Evolutionary conservation across 139 green algal genomes (phyloP), one percentile per base, ranked within the genome.

Genomic region (Coccomyxa sp.): DNA sequence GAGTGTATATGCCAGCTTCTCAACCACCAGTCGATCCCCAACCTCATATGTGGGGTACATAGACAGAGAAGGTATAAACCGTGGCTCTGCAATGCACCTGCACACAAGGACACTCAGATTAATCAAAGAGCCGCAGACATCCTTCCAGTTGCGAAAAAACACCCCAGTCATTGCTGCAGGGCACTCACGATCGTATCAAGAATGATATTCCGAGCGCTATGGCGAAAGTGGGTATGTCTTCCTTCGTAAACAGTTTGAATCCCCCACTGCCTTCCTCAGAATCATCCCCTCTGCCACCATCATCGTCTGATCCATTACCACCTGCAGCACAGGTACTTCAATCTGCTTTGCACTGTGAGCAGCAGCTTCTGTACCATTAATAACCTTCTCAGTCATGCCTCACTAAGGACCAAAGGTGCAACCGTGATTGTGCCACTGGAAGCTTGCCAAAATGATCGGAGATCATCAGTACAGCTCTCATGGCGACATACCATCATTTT

Each of bases 21-120:
- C 97, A 9, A 95, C 95, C 10, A 99, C 94, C 13, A 99, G 90
- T 3, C 97, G 82, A 89, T 99, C 97, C 11, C 96, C 96, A 7
- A 99, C 88, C 63, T 99, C 95, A 86, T 98, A 99, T 0, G 90
- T 96, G 10, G 97, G 97, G 86, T 91, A 99, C 97, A 99, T 99
- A 75, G 95, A 98, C 10, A 99, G 91, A 0, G 93, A 98, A 0
- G 97, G 97, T 82, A 99, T 99, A 91, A 98, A 99, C 13, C 97
- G 91, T 0, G 97, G 97, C 88, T 99, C 97, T 21, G 97, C 97
- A 77, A 99, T 93, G 32, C 96, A 95, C 83, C 91, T 94, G 85
- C 38, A 68, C 7, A 51, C 66, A 74, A 74, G 10, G 66, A 74
- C 66, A 74, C 71, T 45, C 3, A 15, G 14, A 77, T 3, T 10